Evolutionary conservation across 805 yeast species (phyloP), one percentile per base, ranked within the genome.

Genomic region (Yamadazyma kitorensis): DNA sequence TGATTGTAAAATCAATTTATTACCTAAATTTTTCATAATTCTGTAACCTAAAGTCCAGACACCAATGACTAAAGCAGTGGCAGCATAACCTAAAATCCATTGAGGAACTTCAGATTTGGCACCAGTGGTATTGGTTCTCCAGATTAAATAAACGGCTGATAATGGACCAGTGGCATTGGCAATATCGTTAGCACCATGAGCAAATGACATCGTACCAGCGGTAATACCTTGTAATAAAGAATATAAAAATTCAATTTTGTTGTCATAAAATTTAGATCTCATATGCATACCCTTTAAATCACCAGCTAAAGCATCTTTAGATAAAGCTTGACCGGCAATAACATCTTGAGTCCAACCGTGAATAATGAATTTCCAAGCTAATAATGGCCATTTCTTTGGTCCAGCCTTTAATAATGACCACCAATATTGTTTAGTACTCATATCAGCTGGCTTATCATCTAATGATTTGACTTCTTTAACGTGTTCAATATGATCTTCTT

Each of bases 141-240:
- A 82, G 17, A 78, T 65, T 27, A 68, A 57, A 54, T 78, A 82
- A 15, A 82, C 72, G 10, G 87, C 71, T 28, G 87, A 63, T 47
- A 80, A 66, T 21, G 91, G 89, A 45, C 87, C 89, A 20, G 84
- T 74, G 24, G 91, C 88, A 48, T 82, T 82, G 31, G 87, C 72
- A 43, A 83, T 80, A 60, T 82, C 91, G 52, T 82, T 82, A 24
- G 91, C 80, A 37, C 91, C 91, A 52, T 82, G 91, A 5, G 89
- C 86, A 57, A 83, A 81, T 2, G 89, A 82, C 82, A 82, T 81
- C 32, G 87, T 82, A 46, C 79, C 73, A 11, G 91, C 89, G 26
- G 89, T 82, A 43, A 82, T 58, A 33, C 78, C 80, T 59, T 82
- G 91, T 35, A 81, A 62, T 42, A 81, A 63, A 3, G 89, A 76